Evolutionary conservation across 805 yeast genomes (phyloP).

Genomic region (Saccharomycopsis sp.): DNA sequence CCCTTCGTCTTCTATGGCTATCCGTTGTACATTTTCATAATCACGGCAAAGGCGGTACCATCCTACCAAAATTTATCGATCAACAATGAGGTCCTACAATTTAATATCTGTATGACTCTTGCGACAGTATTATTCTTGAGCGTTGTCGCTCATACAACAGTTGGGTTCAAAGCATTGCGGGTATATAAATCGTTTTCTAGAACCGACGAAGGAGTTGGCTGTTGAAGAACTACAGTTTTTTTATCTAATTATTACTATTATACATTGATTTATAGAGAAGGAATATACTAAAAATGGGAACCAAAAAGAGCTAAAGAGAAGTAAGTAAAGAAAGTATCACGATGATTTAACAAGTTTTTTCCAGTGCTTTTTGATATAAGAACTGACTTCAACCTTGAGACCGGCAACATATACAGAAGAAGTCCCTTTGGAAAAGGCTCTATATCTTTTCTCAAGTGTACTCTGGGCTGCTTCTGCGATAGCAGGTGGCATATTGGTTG

Average conservation of each 20-base stretch:
- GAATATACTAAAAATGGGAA: neutral
- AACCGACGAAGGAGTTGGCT: neutral
- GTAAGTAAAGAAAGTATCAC: neutral
- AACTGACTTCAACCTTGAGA: neutral
- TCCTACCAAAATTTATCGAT: neutral
- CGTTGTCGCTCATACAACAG: neutral
- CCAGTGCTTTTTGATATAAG: neutral
- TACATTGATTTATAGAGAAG: neutral
- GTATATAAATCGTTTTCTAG: neutral
- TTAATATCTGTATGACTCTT: neutral
- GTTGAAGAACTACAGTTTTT: neutral
- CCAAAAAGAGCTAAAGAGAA: neutral
- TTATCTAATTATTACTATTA: no score
- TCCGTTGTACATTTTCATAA: neutral
- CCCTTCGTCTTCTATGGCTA: neutral
- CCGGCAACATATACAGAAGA: neutral
- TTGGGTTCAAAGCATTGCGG: neutral
- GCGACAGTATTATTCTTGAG: neutral
- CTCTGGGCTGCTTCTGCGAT: neutral
- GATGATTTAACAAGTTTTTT: neutral
- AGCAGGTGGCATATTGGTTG: no score
- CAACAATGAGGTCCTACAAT: neutral
- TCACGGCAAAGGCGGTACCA: neutral
- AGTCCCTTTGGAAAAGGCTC: neutral
- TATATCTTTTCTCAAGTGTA: neutral